phyloP scores from a whole-genome alignment of 768 basidiomycete species.

The Mycena olivaceomarginata region DNA sequence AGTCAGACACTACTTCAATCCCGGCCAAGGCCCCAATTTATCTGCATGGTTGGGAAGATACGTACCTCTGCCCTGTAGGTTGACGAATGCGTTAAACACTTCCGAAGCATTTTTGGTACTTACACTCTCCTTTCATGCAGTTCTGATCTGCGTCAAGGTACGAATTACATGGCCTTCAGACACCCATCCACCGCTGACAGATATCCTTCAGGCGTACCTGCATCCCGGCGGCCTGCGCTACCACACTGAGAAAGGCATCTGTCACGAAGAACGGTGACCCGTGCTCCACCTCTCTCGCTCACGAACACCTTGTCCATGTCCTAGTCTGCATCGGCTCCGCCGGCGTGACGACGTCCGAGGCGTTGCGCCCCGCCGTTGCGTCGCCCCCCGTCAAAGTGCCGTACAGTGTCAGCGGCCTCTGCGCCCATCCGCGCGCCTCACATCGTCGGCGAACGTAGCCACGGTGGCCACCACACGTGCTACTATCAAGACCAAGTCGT shows the following conservation, averaged over 20 bases:
- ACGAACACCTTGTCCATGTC: background rate
- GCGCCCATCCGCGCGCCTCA: constrained; percentile 8
- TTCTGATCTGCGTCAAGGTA: constrained; percentile 27
- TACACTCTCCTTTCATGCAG: background rate
- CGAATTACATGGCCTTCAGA: background rate
- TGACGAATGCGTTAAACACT: too few species aligned
- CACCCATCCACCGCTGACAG: background rate
- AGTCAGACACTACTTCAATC: too few species aligned
- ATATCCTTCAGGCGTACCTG: constrained; percentile 68
- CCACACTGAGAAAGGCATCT: constrained; percentile 80
- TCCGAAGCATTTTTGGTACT: background rate
- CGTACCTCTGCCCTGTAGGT: too few species aligned
- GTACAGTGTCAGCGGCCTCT: background rate
- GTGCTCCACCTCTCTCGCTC: background rate
- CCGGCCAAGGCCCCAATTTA: too few species aligned
- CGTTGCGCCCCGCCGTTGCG: background rate
- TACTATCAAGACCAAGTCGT: background rate
- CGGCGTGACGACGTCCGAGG: background rate
- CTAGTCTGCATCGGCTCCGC: background rate
- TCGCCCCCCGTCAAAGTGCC: background rate
- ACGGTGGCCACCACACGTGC: background rate
- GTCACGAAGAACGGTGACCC: constrained; percentile 56
- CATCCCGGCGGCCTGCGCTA: constrained; percentile 83
- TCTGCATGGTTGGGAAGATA: too few species aligned
- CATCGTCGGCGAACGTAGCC: background rate